These are phyloP conservation scores for Royoungia palumana DNA, from an alignment of 768 basidiomycete species.

Conservation along the genomic window DNA sequence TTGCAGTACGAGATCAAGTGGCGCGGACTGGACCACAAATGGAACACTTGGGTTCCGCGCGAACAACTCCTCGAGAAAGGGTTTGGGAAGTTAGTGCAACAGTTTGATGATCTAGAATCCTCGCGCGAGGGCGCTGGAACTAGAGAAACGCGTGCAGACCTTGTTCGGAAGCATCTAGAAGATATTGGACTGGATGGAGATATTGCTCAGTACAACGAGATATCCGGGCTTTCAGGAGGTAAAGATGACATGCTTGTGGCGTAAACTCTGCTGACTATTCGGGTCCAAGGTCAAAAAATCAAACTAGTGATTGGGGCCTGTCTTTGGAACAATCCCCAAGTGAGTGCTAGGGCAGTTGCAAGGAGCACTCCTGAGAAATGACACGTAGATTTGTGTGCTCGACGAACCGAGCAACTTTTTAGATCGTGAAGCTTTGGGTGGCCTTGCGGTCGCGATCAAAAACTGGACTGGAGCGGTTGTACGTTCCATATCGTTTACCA, in stretches of 20 bases:
- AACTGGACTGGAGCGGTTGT: slow-evolving; percentile 94
- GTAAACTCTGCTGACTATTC: slow-evolving; percentile 9
- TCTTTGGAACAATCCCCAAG: slow-evolving; percentile 94
- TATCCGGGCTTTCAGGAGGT: slow-evolving; percentile 91
- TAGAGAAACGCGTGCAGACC: slow-evolving; percentile 75
- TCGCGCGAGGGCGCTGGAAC: slow-evolving; percentile 93
- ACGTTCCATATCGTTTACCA: slow-evolving; percentile 19
- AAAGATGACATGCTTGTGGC: slow-evolving; percentile 14
- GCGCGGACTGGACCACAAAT: slow-evolving; percentile 78
- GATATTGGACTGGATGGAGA: slow-evolving; percentile 96
- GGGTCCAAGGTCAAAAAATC: slow-evolving; percentile 82
- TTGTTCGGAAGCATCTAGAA: slow-evolving; percentile 89
- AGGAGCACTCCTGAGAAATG: slow-evolving; percentile 6
- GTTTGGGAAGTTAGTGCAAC: slow-evolving; percentile 84
- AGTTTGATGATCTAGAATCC: slow-evolving; percentile 95
- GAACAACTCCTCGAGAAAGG: slow-evolving; percentile 84
- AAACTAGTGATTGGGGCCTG: slow-evolving; percentile 94
- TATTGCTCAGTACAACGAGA: slow-evolving; percentile 98
- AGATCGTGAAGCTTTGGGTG: slow-evolving; percentile 93
- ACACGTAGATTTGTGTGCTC: slow-evolving; percentile 61
- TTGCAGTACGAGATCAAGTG: slow-evolving; percentile 93
- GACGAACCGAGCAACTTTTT: slow-evolving; percentile 97
- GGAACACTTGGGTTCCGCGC: slow-evolving; percentile 89
- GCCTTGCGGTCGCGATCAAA: slow-evolving; percentile 89
- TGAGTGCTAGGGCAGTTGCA: slow-evolving; percentile 29